These are phyloP conservation scores for Fusarium pseudocircinatum DNA, from an alignment of 2,329 filamentous ascomycete genomes.

Conservation along the genomic window DNA sequence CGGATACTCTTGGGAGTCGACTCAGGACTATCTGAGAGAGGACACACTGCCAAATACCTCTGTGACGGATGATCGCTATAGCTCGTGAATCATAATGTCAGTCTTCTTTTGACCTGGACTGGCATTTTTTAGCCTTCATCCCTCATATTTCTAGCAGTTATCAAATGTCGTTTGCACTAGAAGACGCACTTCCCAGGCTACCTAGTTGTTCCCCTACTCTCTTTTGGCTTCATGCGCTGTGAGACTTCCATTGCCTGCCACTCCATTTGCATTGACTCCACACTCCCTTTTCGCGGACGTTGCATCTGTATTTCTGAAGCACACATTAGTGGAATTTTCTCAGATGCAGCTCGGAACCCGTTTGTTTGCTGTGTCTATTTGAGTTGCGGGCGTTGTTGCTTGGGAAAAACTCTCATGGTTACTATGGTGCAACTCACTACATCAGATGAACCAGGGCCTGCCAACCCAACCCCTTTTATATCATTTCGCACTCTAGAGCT, in stretches of 20 bases:
- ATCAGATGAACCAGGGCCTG: not conserved
- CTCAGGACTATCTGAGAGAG: not conserved
- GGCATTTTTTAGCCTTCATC: not conserved
- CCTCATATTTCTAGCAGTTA: not conserved
- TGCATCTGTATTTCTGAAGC: not conserved
- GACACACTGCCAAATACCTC: not conserved
- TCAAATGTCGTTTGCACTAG: not conserved
- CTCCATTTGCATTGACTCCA: not conserved
- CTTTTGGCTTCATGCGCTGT: not conserved
- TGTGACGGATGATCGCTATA: not conserved
- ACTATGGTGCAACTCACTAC: not conserved
- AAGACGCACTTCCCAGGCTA: not conserved
- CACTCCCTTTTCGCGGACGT: not conserved
- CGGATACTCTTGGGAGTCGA: too few relatives aligned
- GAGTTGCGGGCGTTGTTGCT: not conserved
- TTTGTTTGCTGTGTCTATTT: not conserved
- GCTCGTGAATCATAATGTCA: not conserved
- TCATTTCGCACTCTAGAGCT: not conserved
- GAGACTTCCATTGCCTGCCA: not conserved
- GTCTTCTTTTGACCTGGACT: not conserved
- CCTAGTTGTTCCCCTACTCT: not conserved
- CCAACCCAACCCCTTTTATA: not conserved
- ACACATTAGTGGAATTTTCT: not conserved
- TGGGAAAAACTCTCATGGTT: not conserved
- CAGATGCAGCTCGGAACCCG: not conserved